These are phyloP conservation scores for Sporobolomyces pararoseus DNA, from an alignment of 768 basidiomycete species.

Conservation along the genomic window DNA sequence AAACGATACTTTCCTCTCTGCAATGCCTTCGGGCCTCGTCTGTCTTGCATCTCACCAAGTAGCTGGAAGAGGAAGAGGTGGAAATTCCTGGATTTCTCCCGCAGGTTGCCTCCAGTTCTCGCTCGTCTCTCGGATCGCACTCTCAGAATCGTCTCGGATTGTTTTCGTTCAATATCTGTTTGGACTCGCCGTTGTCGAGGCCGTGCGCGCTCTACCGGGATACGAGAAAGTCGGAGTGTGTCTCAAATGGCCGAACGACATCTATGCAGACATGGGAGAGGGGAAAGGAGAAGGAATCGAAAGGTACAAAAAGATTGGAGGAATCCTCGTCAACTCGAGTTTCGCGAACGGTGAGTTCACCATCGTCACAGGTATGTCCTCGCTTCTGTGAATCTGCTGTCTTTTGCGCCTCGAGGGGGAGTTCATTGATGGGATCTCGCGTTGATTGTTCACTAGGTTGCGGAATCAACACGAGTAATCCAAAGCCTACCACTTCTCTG, in stretches of 20 bases:
- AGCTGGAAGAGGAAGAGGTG: conserved; percentile 78
- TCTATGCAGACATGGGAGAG: conserved; percentile 64
- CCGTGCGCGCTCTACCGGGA: conserved; percentile 56
- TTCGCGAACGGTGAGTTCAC: conserved; percentile 69
- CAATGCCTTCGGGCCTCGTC: conserved; percentile 69
- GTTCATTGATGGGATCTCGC: no score
- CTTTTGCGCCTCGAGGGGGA: background rate
- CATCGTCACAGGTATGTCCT: conserved; percentile 69
- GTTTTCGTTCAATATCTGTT: conserved; percentile 94
- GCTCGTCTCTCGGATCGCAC: conserved; percentile 62
- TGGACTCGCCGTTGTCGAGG: conserved; percentile 81
- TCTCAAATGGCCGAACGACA: conserved; percentile 96
- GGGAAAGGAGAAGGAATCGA: conserved; percentile 48
- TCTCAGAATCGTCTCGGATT: conserved; percentile 61
- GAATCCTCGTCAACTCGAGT: conserved; percentile 82
- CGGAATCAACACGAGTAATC: conserved; percentile 80
- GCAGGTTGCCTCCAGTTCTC: conserved; percentile 83
- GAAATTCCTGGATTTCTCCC: conserved; percentile 89
- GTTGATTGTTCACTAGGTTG: conserved; percentile 58
- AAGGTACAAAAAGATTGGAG: conserved; percentile 72
- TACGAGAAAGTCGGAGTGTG: conserved; percentile 59
- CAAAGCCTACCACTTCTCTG: conserved; percentile 75
- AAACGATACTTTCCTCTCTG: conserved; percentile 67
- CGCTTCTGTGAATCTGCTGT: background rate
- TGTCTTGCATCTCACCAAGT: conserved; percentile 85